Conservation (phyloP, 2,329 filamentous ascomycete species). For the Alternaria arborescens region DNA sequence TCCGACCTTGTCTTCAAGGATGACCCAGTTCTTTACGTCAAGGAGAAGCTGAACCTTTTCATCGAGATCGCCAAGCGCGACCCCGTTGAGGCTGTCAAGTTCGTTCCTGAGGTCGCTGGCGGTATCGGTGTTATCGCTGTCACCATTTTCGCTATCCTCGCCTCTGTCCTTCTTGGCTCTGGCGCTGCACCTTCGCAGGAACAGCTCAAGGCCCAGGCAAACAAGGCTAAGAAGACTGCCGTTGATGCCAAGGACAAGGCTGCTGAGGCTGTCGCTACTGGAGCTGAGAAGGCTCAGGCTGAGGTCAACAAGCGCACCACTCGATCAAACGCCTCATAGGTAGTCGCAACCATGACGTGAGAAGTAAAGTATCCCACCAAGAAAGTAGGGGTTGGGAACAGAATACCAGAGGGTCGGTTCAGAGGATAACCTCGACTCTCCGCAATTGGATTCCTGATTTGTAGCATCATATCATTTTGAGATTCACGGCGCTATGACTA, state of each 20-base stretch:
- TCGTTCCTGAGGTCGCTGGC: slow-evolving; percentile 89
- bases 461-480: slow-evolving; percentile 37
- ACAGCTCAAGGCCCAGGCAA: slow-evolving; percentile 75
- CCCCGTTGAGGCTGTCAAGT: slow-evolving; percentile 83
- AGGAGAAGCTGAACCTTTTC: slow-evolving; percentile 94
- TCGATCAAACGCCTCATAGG: slow-evolving; percentile 48
- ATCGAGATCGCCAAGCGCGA: slow-evolving; percentile 82
- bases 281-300: slow-evolving; percentile 78
- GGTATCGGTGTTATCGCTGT: slow-evolving; percentile 76
- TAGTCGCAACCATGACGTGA: background rate
- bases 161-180: slow-evolving; percentile 72
- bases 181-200: slow-evolving; percentile 69
- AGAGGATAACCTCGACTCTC: slow-evolving; percentile 18
- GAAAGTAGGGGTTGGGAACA: slow-evolving; percentile 17
- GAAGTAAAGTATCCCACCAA: slow-evolving; percentile 3
- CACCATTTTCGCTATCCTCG: slow-evolving; percentile 74
- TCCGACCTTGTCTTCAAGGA: slow-evolving; percentile 87
- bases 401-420: slow-evolving; percentile 23
- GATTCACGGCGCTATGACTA: slow-evolving; percentile 35
- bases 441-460: slow-evolving; percentile 34
- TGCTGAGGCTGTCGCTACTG: slow-evolving; percentile 67
- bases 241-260: slow-evolving; percentile 72
- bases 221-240: slow-evolving; percentile 78
- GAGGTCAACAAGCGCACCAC: slow-evolving; percentile 70
- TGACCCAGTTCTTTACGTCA: slow-evolving; percentile 85